Base-by-base conservation (phyloP, 2,329 filamentous ascomycete genomes). In the Berkeleyomyces rouxiae region DNA sequence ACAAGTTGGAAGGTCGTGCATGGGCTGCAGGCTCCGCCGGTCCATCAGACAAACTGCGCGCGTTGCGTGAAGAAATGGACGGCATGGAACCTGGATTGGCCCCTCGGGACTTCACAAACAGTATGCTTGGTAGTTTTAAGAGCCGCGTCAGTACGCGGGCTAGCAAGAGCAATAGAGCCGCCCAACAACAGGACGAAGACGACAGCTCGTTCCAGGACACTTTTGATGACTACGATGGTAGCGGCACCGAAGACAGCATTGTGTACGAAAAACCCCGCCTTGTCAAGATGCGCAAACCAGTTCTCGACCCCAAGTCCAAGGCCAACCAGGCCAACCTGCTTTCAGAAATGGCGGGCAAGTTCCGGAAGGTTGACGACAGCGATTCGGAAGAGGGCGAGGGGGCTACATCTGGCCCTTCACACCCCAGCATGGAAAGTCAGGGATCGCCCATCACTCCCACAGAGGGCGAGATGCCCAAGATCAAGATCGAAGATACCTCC, bases 31-130 rank as follows among this genome's bases (percentile, higher is more conserved):
- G 31, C 3, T 77, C 81, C 61, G 80, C 87, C 67, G 89, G 89
- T 43, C 92, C 93, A 10, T 96, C 90, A 53, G 93, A 99, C 74
- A 86, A 91, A 69, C 78, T 99, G 64, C 86, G 93, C 67, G 92
- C 95, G 67, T 79, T 97, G 59, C 86, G 93, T 64, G 92, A 97
- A 74, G 86, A 91, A 74, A 99, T 99, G 93, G 93, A 97, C 66
- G 78, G 79, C 61, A 78, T 78, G 62, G 70, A 63, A 65, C 42
- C 75, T 66, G 75, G 75, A 59, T 74, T 77, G 67, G 72, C 80
- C 69, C 73, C 49, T 6, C 31, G 49, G 9, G 82, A 87, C 67
- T 81, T 91, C 68, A 83, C 82, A 65, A 84, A 86, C 70, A 86
- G 85, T 68, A 82, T 89, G 67, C 80, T 96, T 58, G 87, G 87